These are phyloP conservation scores for Dacryopinax spathularia DNA, from an alignment of 768 basidiomycete genomes.

Conservation along the genomic window DNA sequence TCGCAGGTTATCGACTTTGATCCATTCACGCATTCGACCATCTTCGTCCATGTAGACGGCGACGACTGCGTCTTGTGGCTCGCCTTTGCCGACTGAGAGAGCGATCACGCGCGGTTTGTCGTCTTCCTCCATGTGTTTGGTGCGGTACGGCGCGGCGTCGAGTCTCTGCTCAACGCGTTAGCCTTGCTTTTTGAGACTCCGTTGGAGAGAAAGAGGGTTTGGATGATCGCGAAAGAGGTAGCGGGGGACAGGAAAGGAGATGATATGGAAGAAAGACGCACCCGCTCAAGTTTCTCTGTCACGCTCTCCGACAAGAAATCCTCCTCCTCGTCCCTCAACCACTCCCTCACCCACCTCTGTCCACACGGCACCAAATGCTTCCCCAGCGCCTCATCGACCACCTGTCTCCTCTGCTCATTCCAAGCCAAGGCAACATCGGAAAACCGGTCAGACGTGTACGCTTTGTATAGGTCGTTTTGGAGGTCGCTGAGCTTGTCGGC, in stretches of 20 bases:
- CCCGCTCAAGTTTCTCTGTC: conserved; percentile 53
- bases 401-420: conserved; percentile 71
- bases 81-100: conserved; percentile 89
- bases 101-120: conserved; percentile 68
- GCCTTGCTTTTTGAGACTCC: neutral
- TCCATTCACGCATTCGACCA: conserved; percentile 80
- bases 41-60: conserved; percentile 76
- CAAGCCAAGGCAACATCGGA: conserved; percentile 76
- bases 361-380: conserved; percentile 73
- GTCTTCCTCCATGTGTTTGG: conserved; percentile 52
- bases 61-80: conserved; percentile 77
- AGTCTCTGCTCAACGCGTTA: conserved; percentile 41
- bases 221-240: conserved; percentile 5
- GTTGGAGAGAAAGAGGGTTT: conserved; percentile 11
- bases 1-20: conserved; percentile 73
- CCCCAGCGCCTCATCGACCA: conserved; percentile 65
- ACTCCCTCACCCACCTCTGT: conserved; percentile 79
- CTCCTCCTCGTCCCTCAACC: conserved; percentile 79
- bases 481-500: conserved; percentile 48
- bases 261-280: conserved; percentile 27
- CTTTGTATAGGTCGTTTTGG: conserved; percentile 59
- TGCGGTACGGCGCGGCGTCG: conserved; percentile 62
- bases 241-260: neutral
- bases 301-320: conserved; percentile 61
- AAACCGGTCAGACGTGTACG: conserved; percentile 72